Percentiles rank a stretch among this genome's conserved stretches.
Conservation (phyloP, 768 basidiomycete genomes). For the Lactarius evosmus region DNA sequence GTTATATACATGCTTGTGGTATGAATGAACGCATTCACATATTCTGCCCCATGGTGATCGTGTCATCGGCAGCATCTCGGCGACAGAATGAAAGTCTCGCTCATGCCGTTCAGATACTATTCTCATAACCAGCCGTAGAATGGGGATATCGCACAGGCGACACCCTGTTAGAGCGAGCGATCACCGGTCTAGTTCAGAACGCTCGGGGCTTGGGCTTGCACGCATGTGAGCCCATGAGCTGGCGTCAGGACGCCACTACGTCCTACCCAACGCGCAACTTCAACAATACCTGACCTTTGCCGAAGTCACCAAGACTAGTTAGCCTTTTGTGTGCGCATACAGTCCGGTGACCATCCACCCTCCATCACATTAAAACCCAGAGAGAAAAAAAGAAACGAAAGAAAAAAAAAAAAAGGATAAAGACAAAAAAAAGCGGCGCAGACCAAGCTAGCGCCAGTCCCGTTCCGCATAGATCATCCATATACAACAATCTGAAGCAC, state of each 20-base stretch:
- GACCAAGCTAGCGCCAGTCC: not conserved
- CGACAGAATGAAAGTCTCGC: too few relatives aligned
- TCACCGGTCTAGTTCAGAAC: too few relatives aligned
- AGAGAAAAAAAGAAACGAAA: not conserved
- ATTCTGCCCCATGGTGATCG: not conserved
- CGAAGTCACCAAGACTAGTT: not conserved
- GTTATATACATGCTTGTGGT: too few relatives aligned
- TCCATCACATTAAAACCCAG: not conserved
- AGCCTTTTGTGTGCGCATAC: not conserved
- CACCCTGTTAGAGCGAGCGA: too few relatives aligned
- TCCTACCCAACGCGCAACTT: too few relatives aligned
- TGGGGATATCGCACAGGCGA: too few relatives aligned
- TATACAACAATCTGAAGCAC: not conserved
- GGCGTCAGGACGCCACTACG: not conserved
- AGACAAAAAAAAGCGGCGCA: not conserved
- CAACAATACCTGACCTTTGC: too few relatives aligned
- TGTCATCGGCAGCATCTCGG: not conserved
- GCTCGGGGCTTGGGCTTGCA: too few relatives aligned
- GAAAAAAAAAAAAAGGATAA: too few relatives aligned
- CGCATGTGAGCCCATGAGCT: too few relatives aligned
- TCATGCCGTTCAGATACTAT: too few relatives aligned
- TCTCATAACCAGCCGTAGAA: too few relatives aligned
- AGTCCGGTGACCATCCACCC: not conserved
- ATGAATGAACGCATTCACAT: not conserved
- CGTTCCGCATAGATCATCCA: constrained; percentile 6